A percentile compares a stretch with the other conserved stretches of the same genome.
Conservation (phyloP, 1,284 basidiomycete species). For the Stereum hirsutum region DNA sequence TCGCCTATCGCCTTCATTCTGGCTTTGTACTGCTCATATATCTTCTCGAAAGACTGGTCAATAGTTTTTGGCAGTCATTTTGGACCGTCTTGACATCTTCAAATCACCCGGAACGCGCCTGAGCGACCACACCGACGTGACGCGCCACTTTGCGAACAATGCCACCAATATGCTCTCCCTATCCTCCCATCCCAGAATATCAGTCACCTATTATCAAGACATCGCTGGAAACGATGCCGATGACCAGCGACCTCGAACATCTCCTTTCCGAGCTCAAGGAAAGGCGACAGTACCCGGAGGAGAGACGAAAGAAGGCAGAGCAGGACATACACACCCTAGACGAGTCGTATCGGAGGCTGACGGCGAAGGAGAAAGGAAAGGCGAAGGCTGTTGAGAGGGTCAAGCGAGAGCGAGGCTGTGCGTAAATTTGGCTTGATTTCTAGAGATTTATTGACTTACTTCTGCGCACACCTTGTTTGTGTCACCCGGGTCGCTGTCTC, state of each 20-base stretch:
- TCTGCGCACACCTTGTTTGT: neutral
- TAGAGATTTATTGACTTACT: constrained; percentile 5
- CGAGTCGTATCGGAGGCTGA: constrained; percentile 61
- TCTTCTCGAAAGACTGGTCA: too few species aligned
- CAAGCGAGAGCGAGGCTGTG: constrained; percentile 64
- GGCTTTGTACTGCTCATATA: too few species aligned
- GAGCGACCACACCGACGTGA: neutral
- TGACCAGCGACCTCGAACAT: constrained; percentile 60
- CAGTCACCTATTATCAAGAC: constrained; percentile 50
- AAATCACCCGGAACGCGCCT: too few species aligned
- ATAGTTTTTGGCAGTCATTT: too few species aligned
- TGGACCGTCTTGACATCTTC: too few species aligned
- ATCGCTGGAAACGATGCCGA: constrained; percentile 55
- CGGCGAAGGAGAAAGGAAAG: constrained; percentile 71
- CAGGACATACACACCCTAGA: constrained; percentile 62
- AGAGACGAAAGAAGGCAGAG: constrained; percentile 56
- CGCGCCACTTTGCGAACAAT: constrained; percentile 14
- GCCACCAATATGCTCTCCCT: constrained; percentile 40
- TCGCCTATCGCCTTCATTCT: too few species aligned
- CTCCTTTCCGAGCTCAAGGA: constrained; percentile 51
- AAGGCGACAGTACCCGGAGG: constrained; percentile 43
- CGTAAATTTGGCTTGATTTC: constrained; percentile 26
- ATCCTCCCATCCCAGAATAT: constrained; percentile 32
- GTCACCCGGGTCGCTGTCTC: neutral
- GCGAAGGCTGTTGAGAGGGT: constrained; percentile 56